phyloP scores from a whole-genome alignment of 495 filamentous ascomycete genomes.

The Staphylotrichum longicolle region DNA sequence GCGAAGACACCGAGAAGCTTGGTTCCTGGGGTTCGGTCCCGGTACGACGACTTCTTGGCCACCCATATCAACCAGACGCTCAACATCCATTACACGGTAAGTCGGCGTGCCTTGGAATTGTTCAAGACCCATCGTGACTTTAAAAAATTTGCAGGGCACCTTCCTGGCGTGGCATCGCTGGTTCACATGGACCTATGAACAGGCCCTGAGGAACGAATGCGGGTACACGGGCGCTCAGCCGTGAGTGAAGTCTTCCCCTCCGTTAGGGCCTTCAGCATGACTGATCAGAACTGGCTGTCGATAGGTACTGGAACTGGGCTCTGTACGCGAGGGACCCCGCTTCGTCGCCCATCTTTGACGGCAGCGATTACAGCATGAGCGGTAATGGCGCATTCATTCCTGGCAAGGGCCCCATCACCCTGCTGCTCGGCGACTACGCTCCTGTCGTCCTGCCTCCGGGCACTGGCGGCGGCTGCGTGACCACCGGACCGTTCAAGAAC shows the following conservation, averaged over 20 bases:
- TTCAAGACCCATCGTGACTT: neutral
- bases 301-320: constrained; percentile 63
- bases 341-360: constrained; percentile 60
- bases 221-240: constrained; percentile 60
- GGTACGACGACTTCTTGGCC: constrained; percentile 69
- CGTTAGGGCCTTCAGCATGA: neutral
- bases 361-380: constrained; percentile 53
- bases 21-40: constrained; percentile 35
- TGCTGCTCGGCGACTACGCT: constrained; percentile 24
- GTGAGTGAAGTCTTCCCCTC: neutral
- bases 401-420: constrained; percentile 25
- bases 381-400: constrained; percentile 56
- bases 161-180: constrained; percentile 73
- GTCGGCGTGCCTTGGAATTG: neutral
- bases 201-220: constrained; percentile 66
- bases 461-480: constrained; percentile 61
- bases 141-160: constrained; percentile 32
- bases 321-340: constrained; percentile 47
- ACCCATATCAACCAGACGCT: constrained; percentile 64
- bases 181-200: constrained; percentile 61
- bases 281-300: neutral
- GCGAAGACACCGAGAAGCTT: constrained; percentile 42
- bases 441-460: constrained; percentile 41
- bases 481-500: constrained; percentile 55
- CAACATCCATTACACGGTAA: constrained; percentile 57